Evolutionary conservation across 371 early-diverging fungal species (phyloP).

Genomic region (Mucor plumbeus): DNA sequence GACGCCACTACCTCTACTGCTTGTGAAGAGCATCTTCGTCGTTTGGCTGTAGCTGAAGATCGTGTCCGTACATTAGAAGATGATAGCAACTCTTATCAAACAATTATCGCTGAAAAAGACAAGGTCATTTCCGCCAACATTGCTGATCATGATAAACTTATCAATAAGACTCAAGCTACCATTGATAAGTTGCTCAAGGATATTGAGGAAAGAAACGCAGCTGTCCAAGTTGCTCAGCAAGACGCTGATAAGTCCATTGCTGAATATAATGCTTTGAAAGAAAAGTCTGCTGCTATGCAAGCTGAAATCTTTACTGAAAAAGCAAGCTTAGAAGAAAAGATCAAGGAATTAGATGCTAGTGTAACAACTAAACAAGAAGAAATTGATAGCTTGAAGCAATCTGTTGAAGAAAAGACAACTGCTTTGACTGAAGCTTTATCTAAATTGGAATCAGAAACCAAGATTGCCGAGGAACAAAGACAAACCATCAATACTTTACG

Average conservation of each 20-base stretch:
- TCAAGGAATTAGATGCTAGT: slow-evolving; percentile 12
- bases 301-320: slow-evolving; percentile 26
- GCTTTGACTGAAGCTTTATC: slow-evolving; percentile 26
- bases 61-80: slow-evolving; percentile 20
- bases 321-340: slow-evolving; percentile 19
- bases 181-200: slow-evolving; percentile 18
- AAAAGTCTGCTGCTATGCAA: slow-evolving; percentile 26
- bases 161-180: neutral
- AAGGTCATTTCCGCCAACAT: neutral
- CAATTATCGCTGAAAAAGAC: slow-evolving; percentile 2
- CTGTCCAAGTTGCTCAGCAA: slow-evolving; percentile 10
- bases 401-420: slow-evolving; percentile 32
- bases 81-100: slow-evolving; percentile 14
- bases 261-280: slow-evolving; percentile 27
- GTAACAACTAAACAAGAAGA: slow-evolving; percentile 10
- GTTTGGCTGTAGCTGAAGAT: slow-evolving; percentile 21
- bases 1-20: neutral
- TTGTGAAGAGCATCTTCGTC: slow-evolving; percentile 16
- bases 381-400: slow-evolving; percentile 8
- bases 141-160: slow-evolving; percentile 7
- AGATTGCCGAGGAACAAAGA: slow-evolving; percentile 14
- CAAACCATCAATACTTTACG: slow-evolving; percentile 11
- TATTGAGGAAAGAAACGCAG: slow-evolving; percentile 10
- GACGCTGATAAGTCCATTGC: slow-evolving; percentile 14
- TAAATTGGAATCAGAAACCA: slow-evolving; percentile 19